Base-by-base conservation (phyloP, 345 rosid genomes). In the Hypericum perforatum region DNA sequence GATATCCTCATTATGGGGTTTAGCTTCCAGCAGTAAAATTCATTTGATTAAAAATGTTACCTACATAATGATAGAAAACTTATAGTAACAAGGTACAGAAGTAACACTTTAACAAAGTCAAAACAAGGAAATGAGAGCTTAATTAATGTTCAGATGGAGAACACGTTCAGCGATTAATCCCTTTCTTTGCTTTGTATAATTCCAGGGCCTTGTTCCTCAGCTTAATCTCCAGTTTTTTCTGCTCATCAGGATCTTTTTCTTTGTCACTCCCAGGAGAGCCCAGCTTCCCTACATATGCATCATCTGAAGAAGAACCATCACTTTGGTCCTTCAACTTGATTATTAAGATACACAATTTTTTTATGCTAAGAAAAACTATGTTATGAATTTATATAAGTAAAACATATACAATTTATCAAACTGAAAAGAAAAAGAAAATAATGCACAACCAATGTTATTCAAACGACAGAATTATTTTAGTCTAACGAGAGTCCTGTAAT, bases 161-260 rank as follows among this genome's bases (percentile, higher is more conserved):
- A 22, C 4, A 22, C 32, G 32, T 22, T 78, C 63, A 92, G 76
- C 52, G 66, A 64, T 62, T 72, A 44, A 67, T 70, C 64, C 82
- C 84, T 85, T 79, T 94, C 87, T 94, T 94, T 46, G 99, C 99
- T 80, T 94, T 94, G 49, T 85, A 64, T 40, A 94, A 76, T 67
- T 94, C 97, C 0, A 94, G 78, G 45, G 99, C 99, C 78, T 82
- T 89, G 77, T 82, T 76, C 76, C 96, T 75, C 63, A 94, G 49
- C 76, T 94, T 95, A 57, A 86, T 78, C 78, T 94, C 99, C 57
- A 94, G 97, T 69, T 71, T 74, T 75, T 76, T 84, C 71, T 81
- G 89, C 61, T 84, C 82, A 36, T 76, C 55, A 38, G 73, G 75
- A 51, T 66, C 55, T 58, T 65, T 79, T 43, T 76, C 85, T 37